Evolutionary conservation across 1,139 yeast genomes (phyloP), one percentile per base, ranked within the genome.

Genomic region (Hansenula anomala): DNA sequence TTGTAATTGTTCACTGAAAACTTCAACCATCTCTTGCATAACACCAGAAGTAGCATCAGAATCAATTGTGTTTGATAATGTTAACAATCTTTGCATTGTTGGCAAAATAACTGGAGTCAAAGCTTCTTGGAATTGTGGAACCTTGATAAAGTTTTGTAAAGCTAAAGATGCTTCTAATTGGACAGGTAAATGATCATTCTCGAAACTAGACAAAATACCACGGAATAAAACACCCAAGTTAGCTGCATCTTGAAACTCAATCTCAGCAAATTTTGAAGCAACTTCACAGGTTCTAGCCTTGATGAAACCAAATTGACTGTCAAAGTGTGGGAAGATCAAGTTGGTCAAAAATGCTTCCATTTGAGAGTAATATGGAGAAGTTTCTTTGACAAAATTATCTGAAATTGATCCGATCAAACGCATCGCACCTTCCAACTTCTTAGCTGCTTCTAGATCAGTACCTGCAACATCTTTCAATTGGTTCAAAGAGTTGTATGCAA

Each of bases 1-100:
- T 50, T 90, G 94, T 48, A 92, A 69, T 60, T 90, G 95, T 49
- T 81, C 87, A 4, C 95, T 74, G 60, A 84, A 92, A 41, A 76
- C 79, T 55, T 90, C 97, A 19, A 92, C 97, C 59, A 95, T 83
- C 53, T 90, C 97, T 65, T 92, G 97, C 85, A 92, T 88, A 14
- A 92, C 96, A 28, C 84, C 86, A 15, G 95, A 78, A 28, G 92
- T 74, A 2, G 92, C 78, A 58, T 92, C 98, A 45, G 84, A 81
- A 53, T 92, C 98, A 46, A 90, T 78, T 47, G 82, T 82, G 56
- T 87, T 84, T 9, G 95, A 82, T 36, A 92, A 65, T 22, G 75
- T 78, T 50, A 92, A 67, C 41, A 92, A 66, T 49, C 77, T 80
- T 42, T 88, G 87, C 89, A 92, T 87, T 3, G 90, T 80, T 31